Conservation (phyloP, 192 early-diverging fungal genomes). For the Umbelopsis sp. region DNA sequence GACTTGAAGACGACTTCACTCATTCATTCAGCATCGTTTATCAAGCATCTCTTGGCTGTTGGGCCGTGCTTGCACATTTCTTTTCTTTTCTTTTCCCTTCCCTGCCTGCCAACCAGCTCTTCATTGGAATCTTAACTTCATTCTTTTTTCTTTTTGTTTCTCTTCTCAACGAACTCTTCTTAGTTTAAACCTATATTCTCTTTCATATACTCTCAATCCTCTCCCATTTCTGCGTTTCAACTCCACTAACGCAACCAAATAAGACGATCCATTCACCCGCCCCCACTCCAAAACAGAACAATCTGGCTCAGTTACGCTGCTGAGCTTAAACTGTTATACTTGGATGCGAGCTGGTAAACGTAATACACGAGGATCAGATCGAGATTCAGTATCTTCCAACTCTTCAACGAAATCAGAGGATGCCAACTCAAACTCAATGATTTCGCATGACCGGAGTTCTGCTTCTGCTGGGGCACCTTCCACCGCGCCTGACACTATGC, state of each 20-base stretch:
- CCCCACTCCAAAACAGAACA: background rate
- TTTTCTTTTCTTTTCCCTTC: background rate
- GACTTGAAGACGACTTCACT: background rate
- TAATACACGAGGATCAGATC: slow-evolving; percentile 9
- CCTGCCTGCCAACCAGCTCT: background rate
- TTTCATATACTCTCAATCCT: background rate
- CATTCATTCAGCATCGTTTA: background rate
- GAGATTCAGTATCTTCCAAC: slow-evolving; percentile 12
- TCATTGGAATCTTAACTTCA: background rate
- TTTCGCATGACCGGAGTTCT: background rate
- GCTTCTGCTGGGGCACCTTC: background rate
- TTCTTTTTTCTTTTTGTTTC: too few relatives aligned
- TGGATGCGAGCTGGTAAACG: slow-evolving; percentile 13
- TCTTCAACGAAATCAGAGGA: slow-evolving; percentile 6
- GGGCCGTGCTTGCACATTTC: background rate
- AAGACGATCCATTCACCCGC: background rate
- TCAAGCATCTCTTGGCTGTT: slow-evolving; percentile 10
- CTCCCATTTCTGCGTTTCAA: background rate
- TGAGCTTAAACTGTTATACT: background rate
- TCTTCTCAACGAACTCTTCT: too few relatives aligned
- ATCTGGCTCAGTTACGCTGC: background rate
- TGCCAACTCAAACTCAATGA: background rate
- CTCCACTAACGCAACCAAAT: too few relatives aligned
- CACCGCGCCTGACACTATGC: slow-evolving; percentile 1
- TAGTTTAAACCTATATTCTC: too few relatives aligned